Conservation (phyloP, 106 monocot genomes). For the Phalaenopsis equestris region DNA sequence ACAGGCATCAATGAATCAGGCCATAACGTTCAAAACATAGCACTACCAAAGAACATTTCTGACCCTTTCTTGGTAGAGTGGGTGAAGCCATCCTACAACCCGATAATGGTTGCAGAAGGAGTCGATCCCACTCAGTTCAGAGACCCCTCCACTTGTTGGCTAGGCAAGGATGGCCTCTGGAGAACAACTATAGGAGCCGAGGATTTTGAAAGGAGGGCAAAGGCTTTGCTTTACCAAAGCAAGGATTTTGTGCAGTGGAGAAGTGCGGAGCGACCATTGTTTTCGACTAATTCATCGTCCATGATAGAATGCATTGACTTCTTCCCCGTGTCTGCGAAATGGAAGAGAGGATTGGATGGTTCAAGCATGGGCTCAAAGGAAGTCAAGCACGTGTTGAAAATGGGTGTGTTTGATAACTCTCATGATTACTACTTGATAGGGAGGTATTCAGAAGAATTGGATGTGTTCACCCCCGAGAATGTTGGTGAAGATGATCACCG, state of each 20-base stretch:
- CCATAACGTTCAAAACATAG: slow-evolving; percentile 33
- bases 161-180: slow-evolving; percentile 22
- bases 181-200: slow-evolving; percentile 12
- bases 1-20: slow-evolving; percentile 23
- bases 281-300: slow-evolving; percentile 4
- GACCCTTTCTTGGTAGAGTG: slow-evolving; percentile 40
- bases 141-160: slow-evolving; percentile 24
- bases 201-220: not conserved
- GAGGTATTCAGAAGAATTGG: slow-evolving; percentile 15
- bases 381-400: slow-evolving; percentile 17
- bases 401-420: slow-evolving; percentile 9
- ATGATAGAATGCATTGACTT: slow-evolving; percentile 20
- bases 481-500: slow-evolving; percentile 23
- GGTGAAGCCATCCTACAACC: slow-evolving; percentile 36
- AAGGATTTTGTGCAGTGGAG: slow-evolving; percentile 26
- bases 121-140: slow-evolving; percentile 10
- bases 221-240: slow-evolving; percentile 12
- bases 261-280: slow-evolving; percentile 7
- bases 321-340: not conserved
- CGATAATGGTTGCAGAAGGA: slow-evolving; percentile 16
- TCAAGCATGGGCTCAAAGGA: not conserved
- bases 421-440: slow-evolving; percentile 28
- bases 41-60: slow-evolving; percentile 38
- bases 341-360: not conserved
- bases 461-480: slow-evolving; percentile 41